Evolutionary conservation across 768 basidiomycete genomes (phyloP).

Genomic region (Agaricus sinodeliciosus): DNA sequence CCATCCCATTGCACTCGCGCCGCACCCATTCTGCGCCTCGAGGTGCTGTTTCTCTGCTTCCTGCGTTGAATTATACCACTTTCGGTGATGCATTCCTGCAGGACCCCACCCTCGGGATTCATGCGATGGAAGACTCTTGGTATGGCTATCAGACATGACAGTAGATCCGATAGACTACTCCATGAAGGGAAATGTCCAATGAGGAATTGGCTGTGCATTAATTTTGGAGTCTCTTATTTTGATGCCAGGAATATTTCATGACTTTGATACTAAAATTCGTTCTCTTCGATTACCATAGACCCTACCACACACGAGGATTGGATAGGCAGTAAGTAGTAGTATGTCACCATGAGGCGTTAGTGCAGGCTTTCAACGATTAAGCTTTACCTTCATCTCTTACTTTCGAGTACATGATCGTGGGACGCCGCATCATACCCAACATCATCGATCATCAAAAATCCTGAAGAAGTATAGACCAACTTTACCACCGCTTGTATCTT

Average conservation of each 20-base stretch:
- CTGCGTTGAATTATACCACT: slow-evolving; percentile 9
- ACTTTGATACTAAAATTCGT: too few relatives aligned
- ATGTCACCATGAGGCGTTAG: neutral
- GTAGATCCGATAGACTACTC: slow-evolving; percentile 6
- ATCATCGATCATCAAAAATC: neutral
- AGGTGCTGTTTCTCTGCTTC: slow-evolving; percentile 2
- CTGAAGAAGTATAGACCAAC: neutral
- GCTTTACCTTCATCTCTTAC: neutral
- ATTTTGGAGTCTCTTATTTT: neutral
- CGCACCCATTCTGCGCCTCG: neutral
- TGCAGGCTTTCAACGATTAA: neutral
- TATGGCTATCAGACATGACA: slow-evolving; percentile 8
- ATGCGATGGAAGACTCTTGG: neutral
- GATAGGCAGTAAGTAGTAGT: neutral
- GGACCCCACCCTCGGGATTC: neutral
- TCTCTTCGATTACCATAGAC: neutral
- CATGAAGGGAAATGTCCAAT: slow-evolving; percentile 5
- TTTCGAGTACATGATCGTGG: slow-evolving; percentile 8
- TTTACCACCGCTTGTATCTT: neutral
- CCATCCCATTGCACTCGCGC: neutral
- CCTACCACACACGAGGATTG: neutral
- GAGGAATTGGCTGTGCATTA: neutral
- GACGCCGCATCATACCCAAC: slow-evolving; percentile 5
- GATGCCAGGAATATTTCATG: neutral
- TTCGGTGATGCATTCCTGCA: neutral